Evolutionary conservation across 352 stramenopile species (phyloP), one percentile per base, ranked within the genome.

Genomic region (Globisporangium mamillatum): DNA sequence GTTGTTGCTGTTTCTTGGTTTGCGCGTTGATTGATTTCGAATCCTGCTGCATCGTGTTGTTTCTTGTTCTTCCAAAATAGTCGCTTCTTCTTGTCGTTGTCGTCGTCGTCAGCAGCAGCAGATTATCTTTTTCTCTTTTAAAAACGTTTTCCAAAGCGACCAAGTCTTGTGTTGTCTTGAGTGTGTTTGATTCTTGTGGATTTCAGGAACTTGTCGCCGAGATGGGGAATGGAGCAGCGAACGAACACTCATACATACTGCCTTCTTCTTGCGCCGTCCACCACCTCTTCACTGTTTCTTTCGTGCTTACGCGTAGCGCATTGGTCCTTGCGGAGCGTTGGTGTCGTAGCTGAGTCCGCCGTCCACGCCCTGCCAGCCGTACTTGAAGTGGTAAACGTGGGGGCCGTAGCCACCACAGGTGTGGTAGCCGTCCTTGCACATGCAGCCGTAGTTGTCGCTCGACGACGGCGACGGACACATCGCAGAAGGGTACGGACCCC

Each of bases 311-410:
- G 60, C 60, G 36, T 67, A 72, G 22, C 34, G 60, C 67, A 72
- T 72, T 38, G 54, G 27, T 16, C 68, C 67, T 55, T 67, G 67
- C 38, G 52, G 54, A 54, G 44, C 46, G 29, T 61, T 62, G 18
- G 64, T 44, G 52, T 68, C 70, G 60, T 79, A 81, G 38, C 60
- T 63, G 60, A 81, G 72, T 16, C 76, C 64, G 7, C 58, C 57
- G 52, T 87, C 85, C 55, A 88, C 76, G 27, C 78, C 81, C 66
- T 93, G 83, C 86, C 86, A 93, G 57, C 86, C 86, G 68, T 91
- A 92, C 72, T 93, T 92, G 71, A 88, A 93, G 70, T 91, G 86
- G 70, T 93, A 91, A 38, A 93, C 86, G 56, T 82, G 77, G 34
- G 82, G 80, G 7, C 80, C 79, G 50, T 63, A 53, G 58, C 53